Evolutionary conservation across 768 basidiomycete genomes (phyloP), one percentile per base, ranked within the genome.

Genomic region (Lenzites betulinus): DNA sequence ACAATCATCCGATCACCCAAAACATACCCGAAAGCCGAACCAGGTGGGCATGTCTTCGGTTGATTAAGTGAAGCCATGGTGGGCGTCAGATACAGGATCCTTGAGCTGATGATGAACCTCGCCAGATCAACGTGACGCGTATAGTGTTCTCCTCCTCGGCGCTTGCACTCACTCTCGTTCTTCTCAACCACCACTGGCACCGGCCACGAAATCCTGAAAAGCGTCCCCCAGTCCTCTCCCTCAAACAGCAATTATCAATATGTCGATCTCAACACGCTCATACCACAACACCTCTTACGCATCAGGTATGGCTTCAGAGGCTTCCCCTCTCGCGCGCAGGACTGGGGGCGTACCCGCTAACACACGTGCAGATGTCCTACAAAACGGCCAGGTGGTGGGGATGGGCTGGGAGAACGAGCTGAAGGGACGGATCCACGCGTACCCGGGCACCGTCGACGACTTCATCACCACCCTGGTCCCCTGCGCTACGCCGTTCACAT

Each of bases 381-480:
- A 18, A 6, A 18, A 23, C 11, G 25, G 20, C 23, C 8, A 20
- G 15, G 39, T 22, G 11, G 30, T 23, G 3, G 7, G 35, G 18
- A 16, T 35, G 6, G 50, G 41, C 11, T 59, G 58, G 58, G 23
- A 15, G 1, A 35, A 16, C 15, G 58, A 59, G 23, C 51, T 59
- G 4, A 8, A 38, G 11, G 51, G 18, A 6, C 42, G 51, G 3
- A 39, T 59, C 20, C 49, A 23, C 26, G 16, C 44, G 3, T 53
- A 13, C 36, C 16, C 35, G 8, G 33, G 23, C 2, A 7, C 20
- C 7, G 12, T 9, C 18, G 25, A 43, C 20, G 41, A 51, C 7
- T 59, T 59, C 18, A 51, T 59, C 42, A 43, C 52, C 43, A 48
- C 30, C 1, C 42, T 52, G 2, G 42, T 59, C 7, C 58, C 58